A percentile compares a stretch with the other conserved stretches of the same genome.
Conservation (phyloP, 768 basidiomycete genomes). For the Lepiota subincarnata region DNA sequence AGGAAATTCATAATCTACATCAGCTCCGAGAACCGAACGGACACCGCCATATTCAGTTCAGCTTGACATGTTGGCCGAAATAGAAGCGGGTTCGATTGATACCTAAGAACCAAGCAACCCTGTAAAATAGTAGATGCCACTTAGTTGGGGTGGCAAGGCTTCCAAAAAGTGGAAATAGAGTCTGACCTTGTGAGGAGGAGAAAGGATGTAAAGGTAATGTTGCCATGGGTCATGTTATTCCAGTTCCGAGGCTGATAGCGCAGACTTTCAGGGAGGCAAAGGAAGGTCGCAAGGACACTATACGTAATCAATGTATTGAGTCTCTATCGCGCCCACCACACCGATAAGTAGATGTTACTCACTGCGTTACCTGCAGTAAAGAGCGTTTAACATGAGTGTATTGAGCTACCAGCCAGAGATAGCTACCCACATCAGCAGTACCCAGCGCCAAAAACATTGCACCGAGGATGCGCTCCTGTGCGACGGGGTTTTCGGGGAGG, state of each 20-base stretch:
- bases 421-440: slow-evolving; percentile 46
- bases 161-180: no score
- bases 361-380: slow-evolving; percentile 12
- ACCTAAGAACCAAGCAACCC: slow-evolving; percentile 49
- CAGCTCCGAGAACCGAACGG: no score
- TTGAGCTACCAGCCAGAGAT: background rate
- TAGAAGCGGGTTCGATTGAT: slow-evolving; percentile 22
- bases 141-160: background rate
- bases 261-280: slow-evolving; percentile 54
- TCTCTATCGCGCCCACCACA: no score
- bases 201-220: slow-evolving; percentile 58
- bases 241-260: slow-evolving; percentile 47
- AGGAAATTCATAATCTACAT: no score
- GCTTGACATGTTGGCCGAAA: slow-evolving; percentile 19
- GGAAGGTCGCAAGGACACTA: slow-evolving; percentile 46
- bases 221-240: slow-evolving; percentile 75
- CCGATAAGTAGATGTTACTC: background rate
- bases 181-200: slow-evolving; percentile 54
- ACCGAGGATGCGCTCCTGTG: slow-evolving; percentile 68
- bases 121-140: slow-evolving; percentile 16
- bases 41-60: background rate
- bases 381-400: background rate
- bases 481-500: slow-evolving; percentile 48
- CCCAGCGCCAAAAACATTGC: slow-evolving; percentile 59
- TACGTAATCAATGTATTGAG: no score